phyloP scores from a whole-genome alignment of 495 filamentous ascomycete species.

The Talaromyces borbonicus region DNA sequence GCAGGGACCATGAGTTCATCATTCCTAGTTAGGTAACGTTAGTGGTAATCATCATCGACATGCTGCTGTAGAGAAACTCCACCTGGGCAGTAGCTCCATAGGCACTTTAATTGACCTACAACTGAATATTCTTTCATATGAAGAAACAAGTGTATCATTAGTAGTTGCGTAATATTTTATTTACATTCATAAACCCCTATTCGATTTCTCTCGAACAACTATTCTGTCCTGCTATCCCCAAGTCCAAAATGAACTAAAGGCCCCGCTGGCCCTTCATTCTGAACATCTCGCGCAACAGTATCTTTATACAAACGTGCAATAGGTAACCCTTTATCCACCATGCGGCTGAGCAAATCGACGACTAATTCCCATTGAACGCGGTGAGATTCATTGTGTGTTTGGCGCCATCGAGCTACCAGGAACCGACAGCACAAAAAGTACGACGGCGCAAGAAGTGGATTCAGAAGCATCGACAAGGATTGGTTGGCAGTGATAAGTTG shows the following conservation, averaged over 20 bases:
- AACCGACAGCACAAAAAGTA: conserved; percentile 5
- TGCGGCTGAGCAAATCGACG: conserved; percentile 12
- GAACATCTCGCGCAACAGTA: not conserved
- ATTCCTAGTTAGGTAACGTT: no score
- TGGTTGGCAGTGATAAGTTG: not conserved
- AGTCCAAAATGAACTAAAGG: not conserved
- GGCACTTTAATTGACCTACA: no score
- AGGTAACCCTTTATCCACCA: conserved; percentile 7
- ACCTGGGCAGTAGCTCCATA: no score
- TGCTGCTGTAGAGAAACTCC: no score
- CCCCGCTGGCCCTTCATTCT: not conserved
- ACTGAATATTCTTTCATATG: no score
- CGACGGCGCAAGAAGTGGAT: not conserved
- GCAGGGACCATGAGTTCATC: no score
- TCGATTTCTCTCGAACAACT: not conserved
- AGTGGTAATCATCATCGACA: no score
- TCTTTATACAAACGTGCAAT: not conserved
- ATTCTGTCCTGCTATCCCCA: not conserved
- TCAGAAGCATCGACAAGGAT: not conserved
- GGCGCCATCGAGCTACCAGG: not conserved
- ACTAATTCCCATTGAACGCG: conserved; percentile 11
- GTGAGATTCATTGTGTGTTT: not conserved
- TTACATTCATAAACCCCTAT: no score
- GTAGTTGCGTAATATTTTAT: not conserved
- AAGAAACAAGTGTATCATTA: no score